These are phyloP conservation scores for Hibiscus mutabilis DNA, from an alignment of 345 rosid species.

Conservation along the genomic window DNA sequence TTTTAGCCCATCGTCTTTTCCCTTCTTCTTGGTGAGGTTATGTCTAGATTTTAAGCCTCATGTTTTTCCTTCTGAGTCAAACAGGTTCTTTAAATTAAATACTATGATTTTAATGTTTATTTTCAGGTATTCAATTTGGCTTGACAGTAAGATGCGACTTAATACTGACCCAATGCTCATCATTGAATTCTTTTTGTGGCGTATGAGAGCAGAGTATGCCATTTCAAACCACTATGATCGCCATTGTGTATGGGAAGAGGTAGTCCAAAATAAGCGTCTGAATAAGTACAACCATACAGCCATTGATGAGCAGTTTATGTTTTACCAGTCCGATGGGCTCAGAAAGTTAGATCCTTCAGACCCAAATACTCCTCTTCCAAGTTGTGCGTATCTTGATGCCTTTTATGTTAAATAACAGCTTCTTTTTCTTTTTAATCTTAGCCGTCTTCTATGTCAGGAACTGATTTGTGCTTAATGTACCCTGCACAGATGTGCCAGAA, in stretches of 20 bases:
- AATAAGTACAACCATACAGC: conserved; percentile 69
- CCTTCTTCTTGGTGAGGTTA: conserved; percentile 76
- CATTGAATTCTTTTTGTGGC: conserved; percentile 82
- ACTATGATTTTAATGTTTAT: conserved; percentile 6
- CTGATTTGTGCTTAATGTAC: conserved; percentile 20
- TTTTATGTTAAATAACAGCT: neutral
- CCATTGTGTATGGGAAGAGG: conserved; percentile 96
- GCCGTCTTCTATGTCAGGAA: neutral
- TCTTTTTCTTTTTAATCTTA: neutral
- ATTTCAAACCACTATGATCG: conserved; percentile 96
- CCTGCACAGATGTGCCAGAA: conserved; percentile 90
- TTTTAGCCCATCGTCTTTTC: conserved; percentile 85
- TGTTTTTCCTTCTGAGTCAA: conserved; percentile 3
- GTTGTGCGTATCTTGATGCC: conserved; percentile 44
- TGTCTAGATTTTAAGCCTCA: conserved; percentile 18
- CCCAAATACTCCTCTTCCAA: conserved; percentile 63
- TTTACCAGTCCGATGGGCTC: conserved; percentile 79
- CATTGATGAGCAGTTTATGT: conserved; percentile 68
- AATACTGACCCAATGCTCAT: conserved; percentile 68
- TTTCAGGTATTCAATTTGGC: conserved; percentile 88
- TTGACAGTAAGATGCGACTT: conserved; percentile 93
- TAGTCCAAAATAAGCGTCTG: conserved; percentile 66
- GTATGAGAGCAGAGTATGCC: conserved; percentile 73
- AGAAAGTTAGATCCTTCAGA: conserved; percentile 55
- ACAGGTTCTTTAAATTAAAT: conserved; percentile 4